Evolutionary conservation across 768 basidiomycete species (phyloP).

Genomic region (Lentinula edodes): DNA sequence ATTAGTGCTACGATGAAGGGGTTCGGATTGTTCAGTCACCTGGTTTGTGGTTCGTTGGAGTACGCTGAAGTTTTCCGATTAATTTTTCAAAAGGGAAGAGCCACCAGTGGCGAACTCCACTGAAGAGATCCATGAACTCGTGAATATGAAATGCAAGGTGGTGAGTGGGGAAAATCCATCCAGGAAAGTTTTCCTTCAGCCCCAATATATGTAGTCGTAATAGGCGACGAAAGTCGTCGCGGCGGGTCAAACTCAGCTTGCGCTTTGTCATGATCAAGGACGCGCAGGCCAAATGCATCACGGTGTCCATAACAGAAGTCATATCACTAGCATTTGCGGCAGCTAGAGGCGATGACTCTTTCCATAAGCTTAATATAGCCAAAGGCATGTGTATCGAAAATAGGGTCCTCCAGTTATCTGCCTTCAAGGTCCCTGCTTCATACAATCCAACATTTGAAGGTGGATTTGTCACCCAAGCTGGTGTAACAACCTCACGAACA

Average conservation of each 20-base stretch:
- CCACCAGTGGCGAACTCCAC: no score
- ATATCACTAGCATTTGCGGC: not conserved
- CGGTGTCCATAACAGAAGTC: not conserved
- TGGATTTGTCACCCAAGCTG: conserved; percentile 5
- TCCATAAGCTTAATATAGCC: conserved; percentile 16
- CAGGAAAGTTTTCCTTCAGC: conserved; percentile 6
- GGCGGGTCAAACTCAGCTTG: not conserved
- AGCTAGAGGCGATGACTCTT: not conserved
- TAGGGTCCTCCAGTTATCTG: conserved; percentile 17
- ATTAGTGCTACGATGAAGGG: not conserved
- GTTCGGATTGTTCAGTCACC: conserved; percentile 8
- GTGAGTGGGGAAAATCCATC: not conserved
- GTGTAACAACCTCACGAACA: not conserved
- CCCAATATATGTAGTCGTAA: conserved; percentile 6
- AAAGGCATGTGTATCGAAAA: conserved; percentile 17
- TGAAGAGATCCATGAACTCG: no score
- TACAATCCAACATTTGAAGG: conserved; percentile 10
- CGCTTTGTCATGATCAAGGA: no score
- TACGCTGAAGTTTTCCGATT: conserved; percentile 15
- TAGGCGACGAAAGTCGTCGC: not conserved
- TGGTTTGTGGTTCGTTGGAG: conserved; percentile 16
- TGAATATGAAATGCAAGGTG: conserved; percentile 11
- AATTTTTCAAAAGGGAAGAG: conserved; percentile 12
- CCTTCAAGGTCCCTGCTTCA: conserved; percentile 18
- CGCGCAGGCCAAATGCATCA: no score